These are phyloP conservation scores for Martiniozyma abietophila DNA, from an alignment of 805 yeast species.

Conservation along the genomic window DNA sequence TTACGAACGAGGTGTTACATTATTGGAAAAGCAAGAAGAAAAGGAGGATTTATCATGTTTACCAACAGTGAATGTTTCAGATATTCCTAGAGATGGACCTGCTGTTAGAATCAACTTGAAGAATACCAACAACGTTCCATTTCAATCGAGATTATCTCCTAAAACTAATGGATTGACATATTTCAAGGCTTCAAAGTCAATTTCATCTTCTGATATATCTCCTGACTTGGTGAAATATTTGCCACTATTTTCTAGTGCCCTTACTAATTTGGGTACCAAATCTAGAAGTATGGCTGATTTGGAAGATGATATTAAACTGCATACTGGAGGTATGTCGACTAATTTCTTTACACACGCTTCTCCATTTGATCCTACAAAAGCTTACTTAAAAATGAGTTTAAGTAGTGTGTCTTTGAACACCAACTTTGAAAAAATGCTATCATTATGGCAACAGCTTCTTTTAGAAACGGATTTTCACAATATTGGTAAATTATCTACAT, in stretches of 20 bases:
- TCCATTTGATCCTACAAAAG: slow-evolving; percentile 37
- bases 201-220: slow-evolving; percentile 46
- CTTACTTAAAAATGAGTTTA: slow-evolving; percentile 46
- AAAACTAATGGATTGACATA: slow-evolving; percentile 76
- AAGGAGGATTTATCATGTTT: slow-evolving; percentile 68
- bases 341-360: slow-evolving; percentile 46
- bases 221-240: slow-evolving; percentile 54
- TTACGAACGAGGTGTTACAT: slow-evolving; percentile 46
- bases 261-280: slow-evolving; percentile 82
- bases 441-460: slow-evolving; percentile 62
- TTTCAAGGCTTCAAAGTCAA: slow-evolving; percentile 53
- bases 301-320: slow-evolving; percentile 73
- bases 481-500: slow-evolving; percentile 57
- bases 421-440: slow-evolving; percentile 51
- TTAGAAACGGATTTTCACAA: slow-evolving; percentile 57
- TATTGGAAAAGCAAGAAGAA: slow-evolving; percentile 56
- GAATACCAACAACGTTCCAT: slow-evolving; percentile 9
- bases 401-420: slow-evolving; percentile 63
- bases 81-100: slow-evolving; percentile 56
- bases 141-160: slow-evolving; percentile 26
- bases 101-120: slow-evolving; percentile 27
- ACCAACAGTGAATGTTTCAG: slow-evolving; percentile 68
- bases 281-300: slow-evolving; percentile 63
- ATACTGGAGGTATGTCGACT: slow-evolving; percentile 81
- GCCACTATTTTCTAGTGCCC: slow-evolving; percentile 68